phyloP scores from a whole-genome alignment of 176 grass and related monocot species.

The Canna indica region DNA sequence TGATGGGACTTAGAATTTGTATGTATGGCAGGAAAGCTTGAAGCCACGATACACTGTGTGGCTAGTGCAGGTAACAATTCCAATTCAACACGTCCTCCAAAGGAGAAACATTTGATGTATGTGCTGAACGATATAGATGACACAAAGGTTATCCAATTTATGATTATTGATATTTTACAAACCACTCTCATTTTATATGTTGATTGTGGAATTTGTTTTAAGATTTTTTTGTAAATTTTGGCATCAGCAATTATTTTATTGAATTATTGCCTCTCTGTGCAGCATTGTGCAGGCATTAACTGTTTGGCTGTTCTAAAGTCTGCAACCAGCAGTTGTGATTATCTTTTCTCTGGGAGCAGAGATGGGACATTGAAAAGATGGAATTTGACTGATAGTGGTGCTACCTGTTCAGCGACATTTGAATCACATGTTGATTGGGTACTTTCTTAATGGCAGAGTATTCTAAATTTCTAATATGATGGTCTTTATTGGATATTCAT shows the following conservation, averaged over 20 bases:
- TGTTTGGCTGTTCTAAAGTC: conserved; percentile 76
- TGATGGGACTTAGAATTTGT: neutral
- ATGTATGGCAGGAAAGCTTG: conserved; percentile 29
- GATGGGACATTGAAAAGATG: conserved; percentile 98
- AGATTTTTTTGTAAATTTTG: neutral
- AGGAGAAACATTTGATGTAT: conserved; percentile 92
- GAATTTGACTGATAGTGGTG: conserved; percentile 44
- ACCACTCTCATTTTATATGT: too few relatives aligned
- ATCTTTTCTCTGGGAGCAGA: conserved; percentile 81
- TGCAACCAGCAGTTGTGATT: conserved; percentile 52
- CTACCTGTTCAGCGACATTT: conserved; percentile 79
- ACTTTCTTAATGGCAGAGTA: conserved; percentile 12
- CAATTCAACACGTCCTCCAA: conserved; percentile 71
- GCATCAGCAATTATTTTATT: neutral
- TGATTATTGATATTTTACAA: neutral
- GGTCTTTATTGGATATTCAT: neutral
- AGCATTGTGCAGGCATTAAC: conserved; percentile 95
- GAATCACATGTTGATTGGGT: conserved; percentile 99
- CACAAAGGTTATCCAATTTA: conserved; percentile 47
- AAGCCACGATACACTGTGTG: conserved; percentile 75
- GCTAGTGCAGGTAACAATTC: conserved; percentile 68
- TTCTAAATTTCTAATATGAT: conserved; percentile 13
- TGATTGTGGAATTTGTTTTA: conserved; percentile 1
- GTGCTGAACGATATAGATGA: conserved; percentile 84
- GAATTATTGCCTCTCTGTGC: conserved; percentile 24